phyloP scores from a whole-genome alignment of 345 rosid species.

The Syzygium jambos region DNA sequence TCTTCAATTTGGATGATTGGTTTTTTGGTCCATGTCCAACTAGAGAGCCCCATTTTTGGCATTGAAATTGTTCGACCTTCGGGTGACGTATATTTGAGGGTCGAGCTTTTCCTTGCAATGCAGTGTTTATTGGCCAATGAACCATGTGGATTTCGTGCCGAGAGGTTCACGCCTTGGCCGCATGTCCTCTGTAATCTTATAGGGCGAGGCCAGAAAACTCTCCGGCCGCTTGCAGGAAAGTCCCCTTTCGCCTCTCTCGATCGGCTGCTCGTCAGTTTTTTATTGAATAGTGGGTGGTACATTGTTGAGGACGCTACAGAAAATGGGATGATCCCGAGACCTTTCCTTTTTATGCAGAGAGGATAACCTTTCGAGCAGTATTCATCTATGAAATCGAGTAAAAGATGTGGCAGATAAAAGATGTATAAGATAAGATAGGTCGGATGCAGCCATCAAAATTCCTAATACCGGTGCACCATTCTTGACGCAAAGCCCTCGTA shows the following conservation, averaged over 20 bases:
- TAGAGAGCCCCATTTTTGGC: not conserved
- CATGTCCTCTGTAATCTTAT: not conserved
- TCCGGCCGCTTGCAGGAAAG: not conserved
- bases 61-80: not conserved
- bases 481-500: not conserved
- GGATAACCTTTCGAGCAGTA: not conserved
- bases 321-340: not conserved
- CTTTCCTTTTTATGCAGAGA: not conserved
- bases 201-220: not conserved
- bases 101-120: not conserved
- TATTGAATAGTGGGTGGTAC: not conserved
- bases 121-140: not conserved
- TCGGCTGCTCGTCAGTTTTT: not conserved
- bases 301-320: not conserved
- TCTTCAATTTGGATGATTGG: not conserved
- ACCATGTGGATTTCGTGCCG: not conserved
- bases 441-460: not conserved
- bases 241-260: not conserved
- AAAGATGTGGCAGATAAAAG: not conserved
- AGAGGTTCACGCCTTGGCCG: not conserved
- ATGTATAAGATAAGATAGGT: not conserved
- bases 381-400: not conserved
- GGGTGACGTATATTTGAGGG: not conserved
- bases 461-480: not conserved
- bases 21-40: not conserved